phyloP scores from a whole-genome alignment of 768 basidiomycete genomes.

The Neoboletus magnificus region DNA sequence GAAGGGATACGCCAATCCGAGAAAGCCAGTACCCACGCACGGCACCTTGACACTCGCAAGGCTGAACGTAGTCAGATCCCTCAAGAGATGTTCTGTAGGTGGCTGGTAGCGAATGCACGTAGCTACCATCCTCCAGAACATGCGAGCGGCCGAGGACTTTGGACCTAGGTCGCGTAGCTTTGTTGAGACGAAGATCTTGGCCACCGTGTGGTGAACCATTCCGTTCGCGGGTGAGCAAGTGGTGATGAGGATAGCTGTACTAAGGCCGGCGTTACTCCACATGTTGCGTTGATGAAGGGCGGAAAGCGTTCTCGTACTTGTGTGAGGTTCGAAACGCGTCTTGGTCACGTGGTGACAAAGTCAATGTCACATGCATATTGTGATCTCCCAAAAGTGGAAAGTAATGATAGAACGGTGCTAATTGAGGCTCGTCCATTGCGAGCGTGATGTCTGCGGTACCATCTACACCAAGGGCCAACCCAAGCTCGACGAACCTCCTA shows the following conservation, averaged over 20 bases:
- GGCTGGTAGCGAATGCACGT: conserved; percentile 26
- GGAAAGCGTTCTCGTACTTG: neutral
- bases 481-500: conserved; percentile 22
- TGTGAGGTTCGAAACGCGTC: conserved; percentile 12
- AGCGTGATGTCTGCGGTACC: conserved; percentile 33
- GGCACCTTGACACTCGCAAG: conserved; percentile 24
- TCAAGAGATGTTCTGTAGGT: conserved; percentile 16
- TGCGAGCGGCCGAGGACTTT: conserved; percentile 19
- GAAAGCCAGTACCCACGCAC: conserved; percentile 21
- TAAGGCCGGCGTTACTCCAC: conserved; percentile 29
- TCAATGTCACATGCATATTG: conserved; percentile 10
- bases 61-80: conserved; percentile 20
- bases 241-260: conserved; percentile 25
- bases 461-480: conserved; percentile 31
- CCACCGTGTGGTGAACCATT: conserved; percentile 28
- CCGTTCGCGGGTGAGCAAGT: conserved; percentile 24
- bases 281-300: conserved; percentile 3
- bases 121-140: conserved; percentile 26
- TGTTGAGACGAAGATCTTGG: conserved; percentile 24
- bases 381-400: neutral
- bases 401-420: neutral
- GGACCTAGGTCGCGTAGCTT: conserved; percentile 26
- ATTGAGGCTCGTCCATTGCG: neutral
- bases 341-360: conserved; percentile 18
- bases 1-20: conserved; percentile 16